Evolutionary conservation across 495 filamentous ascomycete genomes (phyloP).

Genomic region (Penicillium silybi): DNA sequence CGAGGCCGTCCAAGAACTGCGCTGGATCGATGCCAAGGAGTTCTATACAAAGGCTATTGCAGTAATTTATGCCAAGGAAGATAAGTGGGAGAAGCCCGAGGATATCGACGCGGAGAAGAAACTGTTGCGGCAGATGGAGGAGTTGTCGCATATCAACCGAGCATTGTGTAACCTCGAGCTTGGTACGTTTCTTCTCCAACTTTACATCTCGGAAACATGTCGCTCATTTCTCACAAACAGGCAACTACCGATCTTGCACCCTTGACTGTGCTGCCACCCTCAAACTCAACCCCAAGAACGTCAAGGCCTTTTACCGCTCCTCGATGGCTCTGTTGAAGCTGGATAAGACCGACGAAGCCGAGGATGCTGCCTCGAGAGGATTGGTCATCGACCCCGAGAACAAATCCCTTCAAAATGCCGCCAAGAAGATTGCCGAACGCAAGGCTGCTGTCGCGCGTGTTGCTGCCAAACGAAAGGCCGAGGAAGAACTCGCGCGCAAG

Average conservation of each 20-base stretch:
- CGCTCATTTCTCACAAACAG: constrained; percentile 27
- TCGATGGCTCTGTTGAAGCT: constrained; percentile 70
- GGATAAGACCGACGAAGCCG: constrained; percentile 67
- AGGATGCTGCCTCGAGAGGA: constrained; percentile 68
- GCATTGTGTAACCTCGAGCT: constrained; percentile 80
- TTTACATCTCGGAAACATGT: too few species aligned
- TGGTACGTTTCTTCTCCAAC: constrained; percentile 39
- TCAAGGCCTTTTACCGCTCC: constrained; percentile 88
- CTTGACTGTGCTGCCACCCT: constrained; percentile 79
- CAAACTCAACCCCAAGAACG: constrained; percentile 67
- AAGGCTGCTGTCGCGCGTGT: constrained; percentile 36
- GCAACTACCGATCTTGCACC: constrained; percentile 81
- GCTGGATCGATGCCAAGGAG: constrained; percentile 81
- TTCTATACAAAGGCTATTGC: constrained; percentile 83
- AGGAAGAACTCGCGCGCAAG: constrained; percentile 49
- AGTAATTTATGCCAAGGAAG: constrained; percentile 57
- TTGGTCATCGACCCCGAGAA: constrained; percentile 63
- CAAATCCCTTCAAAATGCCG: constrained; percentile 51
- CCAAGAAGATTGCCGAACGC: constrained; percentile 51
- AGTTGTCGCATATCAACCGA: constrained; percentile 78
- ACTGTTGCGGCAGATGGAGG: constrained; percentile 58
- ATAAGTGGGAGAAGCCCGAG: constrained; percentile 46
- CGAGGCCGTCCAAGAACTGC: constrained; percentile 69
- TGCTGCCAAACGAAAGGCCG: constrained; percentile 39
- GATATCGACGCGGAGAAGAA: constrained; percentile 51